phyloP scores from a whole-genome alignment of 1,284 basidiomycete species.

The Spongiforma sp. region DNA sequence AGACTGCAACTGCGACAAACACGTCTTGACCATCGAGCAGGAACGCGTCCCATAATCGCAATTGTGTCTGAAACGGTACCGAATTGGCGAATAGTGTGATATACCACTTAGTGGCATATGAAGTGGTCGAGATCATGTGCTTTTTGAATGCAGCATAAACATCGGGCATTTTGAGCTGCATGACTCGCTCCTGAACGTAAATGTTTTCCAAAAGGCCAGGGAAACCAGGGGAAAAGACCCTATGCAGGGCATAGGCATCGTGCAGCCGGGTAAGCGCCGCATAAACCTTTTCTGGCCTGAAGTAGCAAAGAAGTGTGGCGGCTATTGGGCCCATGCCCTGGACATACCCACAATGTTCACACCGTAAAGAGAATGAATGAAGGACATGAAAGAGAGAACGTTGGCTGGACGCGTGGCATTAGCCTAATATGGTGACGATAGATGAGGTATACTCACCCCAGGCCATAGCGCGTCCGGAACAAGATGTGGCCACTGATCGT shows the following conservation, averaged over 20 bases:
- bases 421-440: conserved; percentile 14
- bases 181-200: conserved; percentile 91
- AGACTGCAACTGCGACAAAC: conserved; percentile 84
- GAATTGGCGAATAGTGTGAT: conserved; percentile 97
- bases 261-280: conserved; percentile 85
- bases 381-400: conserved; percentile 94
- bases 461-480: conserved; percentile 96
- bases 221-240: conserved; percentile 93
- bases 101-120: conserved; percentile 99
- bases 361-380: conserved; percentile 88
- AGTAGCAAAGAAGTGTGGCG: conserved; percentile 93
- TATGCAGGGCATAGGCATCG: conserved; percentile 88
- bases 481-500: conserved; percentile 96
- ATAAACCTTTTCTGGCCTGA: conserved; percentile 89
- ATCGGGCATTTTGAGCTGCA: conserved; percentile 84
- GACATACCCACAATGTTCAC: conserved; percentile 93
- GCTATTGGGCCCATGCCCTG: conserved; percentile 99
- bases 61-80: conserved; percentile 95
- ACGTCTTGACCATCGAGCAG: conserved; percentile 91
- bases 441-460: conserved; percentile 64
- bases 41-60: conserved; percentile 95
- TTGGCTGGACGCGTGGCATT: conserved; percentile 60
- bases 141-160: conserved; percentile 87
- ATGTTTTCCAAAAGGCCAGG: conserved; percentile 95
- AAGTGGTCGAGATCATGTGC: conserved; percentile 90